Base-by-base conservation (phyloP, 768 basidiomycete genomes). In the Suillus clintonianus region DNA sequence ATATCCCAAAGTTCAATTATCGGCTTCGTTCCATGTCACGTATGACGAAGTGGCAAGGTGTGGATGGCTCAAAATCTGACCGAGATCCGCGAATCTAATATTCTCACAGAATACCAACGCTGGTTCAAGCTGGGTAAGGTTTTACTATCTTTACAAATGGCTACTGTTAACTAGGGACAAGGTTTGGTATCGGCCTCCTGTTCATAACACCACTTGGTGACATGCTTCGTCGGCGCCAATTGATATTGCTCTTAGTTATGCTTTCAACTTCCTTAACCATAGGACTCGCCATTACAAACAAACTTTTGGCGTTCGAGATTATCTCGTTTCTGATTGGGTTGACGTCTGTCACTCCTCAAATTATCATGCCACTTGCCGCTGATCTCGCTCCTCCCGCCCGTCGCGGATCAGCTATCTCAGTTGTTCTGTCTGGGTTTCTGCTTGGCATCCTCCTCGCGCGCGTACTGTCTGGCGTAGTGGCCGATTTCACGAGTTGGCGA, bases 121-220 rank as follows among this genome's bases (percentile, higher is more conserved):
- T 90, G 27, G 76, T 88, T 34, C 89, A 90, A 72, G 87, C 83
- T 15, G 89, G 89, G 88, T 89, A 70, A 54, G 77, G 69, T 7
- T 36, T 11, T 3, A 19, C 39, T 55, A 27, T 30, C n/a, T 30
- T 15, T 22, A 17, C 3, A 19, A 4, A 19, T 22, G 32, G 19
- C 34, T 34, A 53, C 19, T 53, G 30, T 34, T 53, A 34, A 53
- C 48, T 14, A 39, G 11, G 17, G 17, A 4, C 4, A 41, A 57
- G 56, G 27, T 57, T 27, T 41, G 56, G 56, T 19, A 60, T 74
- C 19, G 83, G 83, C 1, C 71, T 84, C 34, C 68, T 83, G 17
- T 69, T 83, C 53, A 76, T 84, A 59, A 77, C 80, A 8, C 83
- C 83, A 10, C 71, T 82, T 1, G 83, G 83, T 5, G 83, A 84